Base-by-base conservation (phyloP, 257 asterid genomes). In the Solanum sejunctum region DNA sequence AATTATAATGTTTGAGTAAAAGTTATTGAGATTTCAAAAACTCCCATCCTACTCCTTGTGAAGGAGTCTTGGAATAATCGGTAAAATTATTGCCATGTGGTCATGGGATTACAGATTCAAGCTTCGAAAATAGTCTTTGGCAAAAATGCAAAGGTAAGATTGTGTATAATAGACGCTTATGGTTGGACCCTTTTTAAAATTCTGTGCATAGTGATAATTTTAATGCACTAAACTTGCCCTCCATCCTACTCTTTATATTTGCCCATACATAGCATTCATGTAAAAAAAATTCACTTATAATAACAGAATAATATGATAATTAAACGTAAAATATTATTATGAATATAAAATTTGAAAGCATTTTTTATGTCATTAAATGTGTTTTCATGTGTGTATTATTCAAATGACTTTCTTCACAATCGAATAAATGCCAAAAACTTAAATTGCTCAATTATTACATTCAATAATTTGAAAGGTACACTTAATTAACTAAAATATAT, bases 1-100 rank as follows among this genome's bases (percentile, higher is more conserved):
- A n/a, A 60, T 10, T 60, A n/a, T 60, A n/a, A 15, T 0, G 0
- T 60, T 0, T 1, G 8, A 4, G 0, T 2, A 60, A n/a, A n/a
- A 60, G 7, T 60, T 26, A 60, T 60, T 20, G 7, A 1, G 3
- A 20, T 58, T n/a, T 60, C 15, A 2, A 3, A 60, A 26, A 10
- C 15, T n/a, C 12, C 32, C 32, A n/a, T 58, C 28, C 15, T n/a
- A 58, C 36, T 57, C 12, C 13, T 6, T 7, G 1, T 0, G 41
- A 3, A 36, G 41, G 41, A 36, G 41, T 5, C 6, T 36, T 36
- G 6, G 41, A 36, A 1, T 36, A 36, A 36, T 36, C 0, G 7
- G 0, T 36, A 36, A 36, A 36, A 5, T 36, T 36, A 1, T 36
- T 36, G 41, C 0, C 6, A 36, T 5, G 41, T 36, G 39, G 1